A percentile compares a stretch with the other conserved stretches of the same genome.
phyloP scores from a whole-genome alignment of 2,329 filamentous ascomycete species.

The Ophiostoma triangulosporum region DNA sequence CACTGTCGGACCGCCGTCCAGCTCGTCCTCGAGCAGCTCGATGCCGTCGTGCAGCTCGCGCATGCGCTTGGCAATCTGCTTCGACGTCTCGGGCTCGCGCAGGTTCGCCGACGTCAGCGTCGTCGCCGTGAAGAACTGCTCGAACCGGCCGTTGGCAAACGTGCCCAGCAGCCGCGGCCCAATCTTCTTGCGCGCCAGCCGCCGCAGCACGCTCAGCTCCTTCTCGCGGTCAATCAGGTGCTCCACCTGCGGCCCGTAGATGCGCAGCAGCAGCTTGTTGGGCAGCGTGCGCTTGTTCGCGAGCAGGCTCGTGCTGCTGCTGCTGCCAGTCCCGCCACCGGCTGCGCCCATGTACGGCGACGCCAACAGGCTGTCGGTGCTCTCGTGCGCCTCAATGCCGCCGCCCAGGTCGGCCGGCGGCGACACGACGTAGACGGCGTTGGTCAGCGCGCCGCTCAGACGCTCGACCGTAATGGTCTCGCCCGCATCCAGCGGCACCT shows the following conservation, averaged over 20 bases:
- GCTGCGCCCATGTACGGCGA: constrained; percentile 16
- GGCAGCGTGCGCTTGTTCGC: constrained; percentile 20
- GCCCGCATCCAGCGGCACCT: constrained; percentile 59
- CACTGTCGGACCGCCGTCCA: constrained; percentile 64
- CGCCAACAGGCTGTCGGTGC: background rate
- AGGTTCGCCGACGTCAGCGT: constrained; percentile 67
- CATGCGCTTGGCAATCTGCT: constrained; percentile 95
- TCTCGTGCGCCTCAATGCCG: background rate
- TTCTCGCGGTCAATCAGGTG: constrained; percentile 89
- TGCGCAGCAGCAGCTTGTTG: constrained; percentile 67
- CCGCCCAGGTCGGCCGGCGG: constrained; percentile 51
- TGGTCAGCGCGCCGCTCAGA: constrained; percentile 84
- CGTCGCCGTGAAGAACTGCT: constrained; percentile 80
- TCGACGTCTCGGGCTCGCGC: constrained; percentile 68
- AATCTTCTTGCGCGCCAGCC: constrained; percentile 82
- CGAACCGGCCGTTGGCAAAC: constrained; percentile 89
- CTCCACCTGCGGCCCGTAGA: constrained; percentile 91
- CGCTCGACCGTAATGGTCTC: constrained; percentile 57
- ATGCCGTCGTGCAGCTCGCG: constrained; percentile 89
- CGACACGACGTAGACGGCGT: constrained; percentile 88
- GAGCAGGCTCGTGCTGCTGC: constrained; percentile 17
- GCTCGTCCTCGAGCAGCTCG: constrained; percentile 67
- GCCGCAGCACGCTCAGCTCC: constrained; percentile 72
- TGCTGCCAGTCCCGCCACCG: background rate
- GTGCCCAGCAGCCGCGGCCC: constrained; percentile 83